Evolutionary conservation across 306 rosid genomes (phyloP).

Genomic region (Mimosa bimucronata): DNA sequence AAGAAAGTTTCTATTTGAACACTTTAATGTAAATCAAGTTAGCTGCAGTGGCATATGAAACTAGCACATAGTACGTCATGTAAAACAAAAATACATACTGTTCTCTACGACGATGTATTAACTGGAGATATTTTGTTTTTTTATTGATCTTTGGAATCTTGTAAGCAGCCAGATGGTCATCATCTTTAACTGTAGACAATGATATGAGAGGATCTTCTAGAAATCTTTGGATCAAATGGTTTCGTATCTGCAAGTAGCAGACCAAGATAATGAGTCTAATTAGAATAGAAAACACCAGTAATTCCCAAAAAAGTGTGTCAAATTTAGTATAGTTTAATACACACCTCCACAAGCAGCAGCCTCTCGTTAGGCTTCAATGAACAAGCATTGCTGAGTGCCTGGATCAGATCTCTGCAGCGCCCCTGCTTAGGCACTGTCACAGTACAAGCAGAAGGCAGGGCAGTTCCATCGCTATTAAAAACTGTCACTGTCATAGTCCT

Average conservation of each 20-base stretch:
- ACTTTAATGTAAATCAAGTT: conserved; percentile 26
- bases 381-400: conserved; percentile 84
- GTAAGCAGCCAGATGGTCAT: conserved; percentile 85
- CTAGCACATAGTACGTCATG: conserved; percentile 13
- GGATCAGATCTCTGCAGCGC: conserved; percentile 91
- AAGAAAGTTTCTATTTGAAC: background rate
- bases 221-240: conserved; percentile 78
- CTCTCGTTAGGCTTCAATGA: conserved; percentile 82
- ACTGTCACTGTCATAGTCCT: conserved; percentile 82
- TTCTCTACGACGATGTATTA: conserved; percentile 80
- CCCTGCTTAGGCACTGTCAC: conserved; percentile 97
- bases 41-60: conserved; percentile 21
- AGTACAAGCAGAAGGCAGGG: conserved; percentile 69
- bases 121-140: conserved; percentile 79
- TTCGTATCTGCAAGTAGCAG: conserved; percentile 61
- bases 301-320: conserved; percentile 29
- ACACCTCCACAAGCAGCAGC: conserved; percentile 86
- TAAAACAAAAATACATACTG: conserved; percentile 59
- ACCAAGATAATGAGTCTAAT: conserved; percentile 17
- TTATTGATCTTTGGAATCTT: conserved; percentile 71
- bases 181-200: conserved; percentile 84
- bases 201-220: conserved; percentile 82
- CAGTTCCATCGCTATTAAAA: conserved; percentile 77
- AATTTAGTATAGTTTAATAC: conserved; percentile 31
- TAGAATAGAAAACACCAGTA: conserved; percentile 29